Evolutionary conservation across 306 rosid genomes (phyloP), one percentile per base, ranked within the genome.

Genomic region (Rosa lucieae): DNA sequence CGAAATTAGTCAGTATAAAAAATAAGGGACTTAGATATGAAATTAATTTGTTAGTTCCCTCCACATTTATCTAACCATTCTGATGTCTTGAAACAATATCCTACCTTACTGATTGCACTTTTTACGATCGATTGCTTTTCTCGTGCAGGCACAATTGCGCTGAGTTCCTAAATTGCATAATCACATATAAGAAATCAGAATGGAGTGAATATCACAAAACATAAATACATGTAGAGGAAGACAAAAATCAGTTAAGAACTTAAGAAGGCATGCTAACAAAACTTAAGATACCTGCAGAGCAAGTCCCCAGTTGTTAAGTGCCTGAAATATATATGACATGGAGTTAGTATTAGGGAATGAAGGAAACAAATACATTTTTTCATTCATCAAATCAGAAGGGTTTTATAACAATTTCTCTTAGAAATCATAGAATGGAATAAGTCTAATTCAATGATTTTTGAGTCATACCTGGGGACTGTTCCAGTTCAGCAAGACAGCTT

Each of bases 241-340:
- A n/a, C 5, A 26, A 83, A 67, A 73, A 11, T 29, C 40, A 63
- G 17, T 0, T 13, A 15, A 40, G 11, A 72, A 32, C 15, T 73
- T 46, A 26, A 17, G 11, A 66, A 77, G 43, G 17, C 35, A 70
- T 15, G 67, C 63, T n/a, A n/a, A 47, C 52, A 39, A n/a, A 78
- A 76, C 18, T 32, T 56, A 72, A 76, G 61, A 32, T 90, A 95
- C 99, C 98, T 96, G 99, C 67, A 96, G 96, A 75, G 99, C 99
- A 81, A 96, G 99, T 72, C 99, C 99, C 99, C 98, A 96, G 77
- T 96, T 96, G 84, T 96, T 96, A 77, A 96, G 94, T 58, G 99
- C 99, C 99, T 96, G 99, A 85, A 86, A 87, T 75, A 81, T 65
- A 89, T 77, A 79, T 74, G 76, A 58, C 47, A 75, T n/a, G 62